These are phyloP conservation scores for Euptelea pleiosperma DNA, from an alignment of 164 flowering plant genomes.

Conservation along the genomic window DNA sequence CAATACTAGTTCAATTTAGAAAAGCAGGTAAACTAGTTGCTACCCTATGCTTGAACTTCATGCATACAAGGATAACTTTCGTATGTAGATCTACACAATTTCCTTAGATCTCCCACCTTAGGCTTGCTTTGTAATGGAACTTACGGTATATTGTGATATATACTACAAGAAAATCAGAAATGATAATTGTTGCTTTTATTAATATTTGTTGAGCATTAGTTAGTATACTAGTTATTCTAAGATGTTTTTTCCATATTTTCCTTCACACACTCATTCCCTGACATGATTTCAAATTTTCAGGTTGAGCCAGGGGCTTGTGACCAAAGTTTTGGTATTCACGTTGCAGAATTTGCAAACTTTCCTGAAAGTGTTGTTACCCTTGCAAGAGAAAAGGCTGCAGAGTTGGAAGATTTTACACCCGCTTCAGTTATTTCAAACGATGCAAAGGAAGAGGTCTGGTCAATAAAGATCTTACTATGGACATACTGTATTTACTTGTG, in stretches of 20 bases:
- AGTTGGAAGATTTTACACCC: constrained; percentile 92
- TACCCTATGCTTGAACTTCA: too few relatives aligned
- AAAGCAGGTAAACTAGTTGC: too few relatives aligned
- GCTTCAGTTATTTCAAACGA: constrained; percentile 30
- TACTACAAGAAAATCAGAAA: too few relatives aligned
- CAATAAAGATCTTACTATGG: not conserved
- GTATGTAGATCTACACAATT: too few relatives aligned
- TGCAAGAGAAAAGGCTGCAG: constrained; percentile 95
- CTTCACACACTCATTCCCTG: not conserved
- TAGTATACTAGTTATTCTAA: too few relatives aligned
- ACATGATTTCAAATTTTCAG: constrained; percentile 33
- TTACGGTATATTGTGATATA: too few relatives aligned
- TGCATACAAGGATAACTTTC: too few relatives aligned
- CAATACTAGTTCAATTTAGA: too few relatives aligned
- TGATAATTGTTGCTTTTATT: too few relatives aligned
- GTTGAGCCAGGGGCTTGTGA: constrained; percentile 95
- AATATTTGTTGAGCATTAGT: too few relatives aligned
- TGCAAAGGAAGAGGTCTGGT: constrained; percentile 43
- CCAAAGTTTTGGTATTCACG: constrained; percentile 99
- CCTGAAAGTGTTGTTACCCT: constrained; percentile 87
- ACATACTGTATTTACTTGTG: not conserved
- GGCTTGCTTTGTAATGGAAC: too few relatives aligned
- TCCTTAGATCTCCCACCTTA: too few relatives aligned
- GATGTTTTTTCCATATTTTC: not conserved
- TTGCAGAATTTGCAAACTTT: constrained; percentile 95